Conservation (phyloP, 768 basidiomycete genomes). For the Calocybe cyanea region DNA sequence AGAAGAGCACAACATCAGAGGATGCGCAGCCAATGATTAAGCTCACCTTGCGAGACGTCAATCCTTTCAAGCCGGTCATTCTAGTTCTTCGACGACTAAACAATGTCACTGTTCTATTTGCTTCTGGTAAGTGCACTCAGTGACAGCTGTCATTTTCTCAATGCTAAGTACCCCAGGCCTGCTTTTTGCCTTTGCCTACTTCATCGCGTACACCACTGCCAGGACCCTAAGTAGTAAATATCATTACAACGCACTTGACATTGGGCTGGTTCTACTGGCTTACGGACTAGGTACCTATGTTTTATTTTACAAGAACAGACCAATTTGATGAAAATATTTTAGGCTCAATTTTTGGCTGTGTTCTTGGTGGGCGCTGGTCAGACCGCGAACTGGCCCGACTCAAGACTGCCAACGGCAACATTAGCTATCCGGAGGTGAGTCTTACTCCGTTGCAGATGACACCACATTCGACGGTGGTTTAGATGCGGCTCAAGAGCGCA, state of each 20-base stretch:
- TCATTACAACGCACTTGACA: constrained; percentile 60
- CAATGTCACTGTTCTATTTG: constrained; percentile 61
- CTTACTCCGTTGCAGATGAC: not conserved
- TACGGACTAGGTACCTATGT: too few relatives aligned
- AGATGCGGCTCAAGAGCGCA: constrained; percentile 75
- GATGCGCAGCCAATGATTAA: constrained; percentile 29
- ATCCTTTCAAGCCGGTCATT: constrained; percentile 63
- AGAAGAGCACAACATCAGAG: constrained; percentile 21
- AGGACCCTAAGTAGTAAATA: constrained; percentile 65
- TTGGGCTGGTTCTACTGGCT: constrained; percentile 73
- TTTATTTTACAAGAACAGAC: not conserved
- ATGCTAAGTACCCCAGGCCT: constrained; percentile 39
- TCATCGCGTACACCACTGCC: constrained; percentile 69
- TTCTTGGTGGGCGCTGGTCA: constrained; percentile 44
- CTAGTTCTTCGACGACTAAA: constrained; percentile 56
- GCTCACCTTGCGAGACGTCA: constrained; percentile 67
- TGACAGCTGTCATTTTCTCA: not conserved
- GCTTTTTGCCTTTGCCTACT: constrained; percentile 67
- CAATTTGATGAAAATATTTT: not conserved
- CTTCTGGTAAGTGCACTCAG: constrained; percentile 53
- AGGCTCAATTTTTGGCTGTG: constrained; percentile 38
- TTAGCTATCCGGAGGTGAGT: constrained; percentile 60
- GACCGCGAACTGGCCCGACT: constrained; percentile 35
- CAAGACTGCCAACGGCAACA: constrained; percentile 36
- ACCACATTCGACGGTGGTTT: not conserved